Conservation (phyloP, 495 filamentous ascomycete genomes). For the Patellaria atrata region DNA sequence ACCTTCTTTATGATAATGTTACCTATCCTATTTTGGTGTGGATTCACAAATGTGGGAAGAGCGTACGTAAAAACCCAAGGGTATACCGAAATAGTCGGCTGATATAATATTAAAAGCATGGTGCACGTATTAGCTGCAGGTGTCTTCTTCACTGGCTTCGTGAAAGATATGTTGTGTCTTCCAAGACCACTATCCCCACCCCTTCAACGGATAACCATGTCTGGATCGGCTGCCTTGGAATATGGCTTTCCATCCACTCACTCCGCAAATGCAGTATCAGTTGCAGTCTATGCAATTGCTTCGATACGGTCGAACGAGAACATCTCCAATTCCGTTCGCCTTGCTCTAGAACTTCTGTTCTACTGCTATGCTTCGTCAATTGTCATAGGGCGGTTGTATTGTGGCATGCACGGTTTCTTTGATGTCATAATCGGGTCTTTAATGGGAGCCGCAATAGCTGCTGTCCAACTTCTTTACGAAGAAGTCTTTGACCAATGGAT, state of each 20-base stretch:
- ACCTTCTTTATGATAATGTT: constrained; percentile 95
- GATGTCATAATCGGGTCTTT: constrained; percentile 69
- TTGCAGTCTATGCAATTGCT: constrained; percentile 68
- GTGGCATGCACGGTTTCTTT: constrained; percentile 95
- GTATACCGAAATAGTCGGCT: not conserved
- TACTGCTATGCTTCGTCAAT: constrained; percentile 87
- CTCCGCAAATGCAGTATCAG: constrained; percentile 91
- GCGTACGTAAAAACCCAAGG: constrained; percentile 42
- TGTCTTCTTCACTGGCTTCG: constrained; percentile 83
- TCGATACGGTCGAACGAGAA: constrained; percentile 43
- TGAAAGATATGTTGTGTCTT: constrained; percentile 92
- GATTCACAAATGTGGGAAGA: constrained; percentile 63
- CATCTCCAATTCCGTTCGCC: constrained; percentile 30
- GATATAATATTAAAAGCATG: constrained; percentile 37
- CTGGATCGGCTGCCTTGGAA: constrained; percentile 81
- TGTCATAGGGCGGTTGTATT: constrained; percentile 79
- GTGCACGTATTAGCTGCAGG: constrained; percentile 78
- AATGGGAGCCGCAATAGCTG: constrained; percentile 53
- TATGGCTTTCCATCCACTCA: constrained; percentile 97
- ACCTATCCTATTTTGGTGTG: constrained; percentile 92
- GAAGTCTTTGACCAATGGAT: constrained; percentile 53
- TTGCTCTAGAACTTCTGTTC: constrained; percentile 48
- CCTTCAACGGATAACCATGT: constrained; percentile 90
- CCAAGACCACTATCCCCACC: constrained; percentile 88
- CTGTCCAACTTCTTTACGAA: constrained; percentile 59